Conservation (phyloP, 2,329 filamentous ascomycete species). For the Cercospora berteroae region DNA sequence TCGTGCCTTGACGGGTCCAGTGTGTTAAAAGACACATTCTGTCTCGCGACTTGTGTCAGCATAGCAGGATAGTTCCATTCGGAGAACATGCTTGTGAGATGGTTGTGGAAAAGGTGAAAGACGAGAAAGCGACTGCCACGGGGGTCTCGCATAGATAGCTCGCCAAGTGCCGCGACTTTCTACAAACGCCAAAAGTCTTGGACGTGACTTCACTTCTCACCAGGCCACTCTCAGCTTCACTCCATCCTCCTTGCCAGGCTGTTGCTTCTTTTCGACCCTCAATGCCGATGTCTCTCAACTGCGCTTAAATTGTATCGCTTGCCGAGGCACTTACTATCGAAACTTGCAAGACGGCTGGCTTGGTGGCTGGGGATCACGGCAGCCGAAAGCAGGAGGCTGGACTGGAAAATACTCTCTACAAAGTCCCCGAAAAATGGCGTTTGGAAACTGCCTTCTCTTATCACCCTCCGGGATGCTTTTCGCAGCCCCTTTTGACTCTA, state of each 20-base stretch:
- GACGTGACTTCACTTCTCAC: too few species aligned
- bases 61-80: neutral
- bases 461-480: too few species aligned
- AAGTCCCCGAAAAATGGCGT: neutral
- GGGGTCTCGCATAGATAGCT: neutral
- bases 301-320: too few species aligned
- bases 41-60: neutral
- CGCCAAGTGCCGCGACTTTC: neutral
- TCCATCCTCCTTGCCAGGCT: neutral
- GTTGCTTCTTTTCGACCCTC: too few species aligned
- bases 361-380: too few species aligned
- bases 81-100: neutral
- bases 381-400: too few species aligned
- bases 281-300: too few species aligned
- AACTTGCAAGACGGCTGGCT: too few species aligned
- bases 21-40: neutral
- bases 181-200: neutral
- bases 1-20: neutral
- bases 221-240: neutral
- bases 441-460: neutral
- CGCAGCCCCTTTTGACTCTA: too few species aligned
- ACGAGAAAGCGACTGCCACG: neutral
- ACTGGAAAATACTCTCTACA: too few species aligned
- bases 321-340: too few species aligned
- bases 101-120: neutral